Evolutionary conservation across 2,329 filamentous ascomycete species (phyloP).

Genomic region (Apiospora marii): DNA sequence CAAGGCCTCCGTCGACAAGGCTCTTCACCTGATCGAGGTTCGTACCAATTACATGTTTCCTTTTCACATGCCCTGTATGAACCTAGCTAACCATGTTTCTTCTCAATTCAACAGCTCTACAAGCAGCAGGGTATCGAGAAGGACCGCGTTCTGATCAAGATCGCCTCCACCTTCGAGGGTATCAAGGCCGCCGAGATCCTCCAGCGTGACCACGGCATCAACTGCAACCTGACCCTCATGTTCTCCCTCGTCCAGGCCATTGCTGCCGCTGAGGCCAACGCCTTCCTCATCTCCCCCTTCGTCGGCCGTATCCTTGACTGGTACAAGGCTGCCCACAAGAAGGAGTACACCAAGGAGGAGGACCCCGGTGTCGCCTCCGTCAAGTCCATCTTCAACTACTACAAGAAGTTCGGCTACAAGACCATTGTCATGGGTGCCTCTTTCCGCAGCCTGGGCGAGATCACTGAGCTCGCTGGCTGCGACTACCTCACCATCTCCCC

Average conservation of each 20-base stretch:
- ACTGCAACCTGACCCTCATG: conserved; percentile 99
- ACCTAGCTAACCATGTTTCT: conserved; percentile 23
- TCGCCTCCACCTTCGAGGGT: conserved; percentile 98
- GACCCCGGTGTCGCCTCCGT: conserved; percentile 97
- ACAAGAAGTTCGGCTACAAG: conserved; percentile 99
- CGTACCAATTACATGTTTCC: conserved; percentile 40
- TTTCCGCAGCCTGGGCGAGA: conserved; percentile 95
- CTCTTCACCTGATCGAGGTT: conserved; percentile 95
- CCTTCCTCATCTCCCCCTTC: conserved; percentile 98
- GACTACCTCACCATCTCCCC: conserved; percentile 99
- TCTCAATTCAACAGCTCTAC: conserved; percentile 75
- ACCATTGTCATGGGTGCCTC: conserved; percentile 99
- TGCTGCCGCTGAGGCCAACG: conserved; percentile 90
- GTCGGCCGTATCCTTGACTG: conserved; percentile 99
- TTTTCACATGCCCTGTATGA: neutral
- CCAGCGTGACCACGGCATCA: conserved; percentile 93
- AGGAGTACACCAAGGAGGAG: conserved; percentile 87
- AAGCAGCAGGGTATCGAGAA: conserved; percentile 89
- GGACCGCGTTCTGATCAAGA: conserved; percentile 97
- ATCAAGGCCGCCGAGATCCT: conserved; percentile 99
- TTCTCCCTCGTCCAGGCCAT: conserved; percentile 97
- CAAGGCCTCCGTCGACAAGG: conserved; percentile 91
- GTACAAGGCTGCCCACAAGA: conserved; percentile 97
- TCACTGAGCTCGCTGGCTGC: conserved; percentile 96
- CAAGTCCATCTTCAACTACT: conserved; percentile 98